A percentile compares a stretch with the other conserved stretches of the same genome.
Evolutionary conservation across 163 green algal species (phyloP).

Genomic region (Smithsoniella earleae): DNA sequence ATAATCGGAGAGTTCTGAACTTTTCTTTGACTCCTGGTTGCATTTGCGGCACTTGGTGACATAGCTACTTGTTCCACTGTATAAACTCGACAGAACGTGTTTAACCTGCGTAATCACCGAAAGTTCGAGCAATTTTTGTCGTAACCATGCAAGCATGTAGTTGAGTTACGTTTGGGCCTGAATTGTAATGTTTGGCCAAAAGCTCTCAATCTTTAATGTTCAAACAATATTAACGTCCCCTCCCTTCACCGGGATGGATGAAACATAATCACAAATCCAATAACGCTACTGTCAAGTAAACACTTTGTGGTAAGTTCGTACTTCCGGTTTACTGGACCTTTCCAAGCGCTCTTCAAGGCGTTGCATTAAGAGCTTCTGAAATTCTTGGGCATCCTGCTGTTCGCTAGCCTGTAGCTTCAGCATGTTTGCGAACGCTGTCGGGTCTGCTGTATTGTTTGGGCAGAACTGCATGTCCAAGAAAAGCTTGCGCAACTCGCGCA

Average conservation of each 20-base stretch:
- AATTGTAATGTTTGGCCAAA: too few species aligned
- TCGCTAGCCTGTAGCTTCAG: conserved; percentile 48
- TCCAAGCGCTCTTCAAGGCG: conserved; percentile 33
- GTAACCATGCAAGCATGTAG: too few species aligned
- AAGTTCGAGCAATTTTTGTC: too few species aligned
- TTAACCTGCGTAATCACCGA: too few species aligned
- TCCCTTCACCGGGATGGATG: too few species aligned
- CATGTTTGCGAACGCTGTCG: conserved; percentile 47
- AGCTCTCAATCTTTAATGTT: too few species aligned
- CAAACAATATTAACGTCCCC: too few species aligned
- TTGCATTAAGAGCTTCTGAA: conserved; percentile 76
- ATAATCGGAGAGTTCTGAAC: conserved; percentile 45
- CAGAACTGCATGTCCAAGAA: conserved; percentile 58
- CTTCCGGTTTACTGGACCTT: not conserved
- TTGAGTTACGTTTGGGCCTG: too few species aligned
- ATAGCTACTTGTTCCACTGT: conserved; percentile 52
- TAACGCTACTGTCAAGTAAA: too few species aligned
- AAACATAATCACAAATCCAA: too few species aligned
- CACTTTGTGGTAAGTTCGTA: too few species aligned
- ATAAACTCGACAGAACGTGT: conserved; percentile 46
- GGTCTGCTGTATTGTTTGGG: conserved; percentile 46
- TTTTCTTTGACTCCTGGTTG: conserved; percentile 40
- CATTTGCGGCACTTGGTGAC: conserved; percentile 61
- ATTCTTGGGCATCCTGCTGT: conserved; percentile 74
- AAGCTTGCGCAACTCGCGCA: conserved; percentile 46